These are phyloP conservation scores for Tephrocybe sp. DNA, from an alignment of 768 basidiomycete species.

Conservation along the genomic window DNA sequence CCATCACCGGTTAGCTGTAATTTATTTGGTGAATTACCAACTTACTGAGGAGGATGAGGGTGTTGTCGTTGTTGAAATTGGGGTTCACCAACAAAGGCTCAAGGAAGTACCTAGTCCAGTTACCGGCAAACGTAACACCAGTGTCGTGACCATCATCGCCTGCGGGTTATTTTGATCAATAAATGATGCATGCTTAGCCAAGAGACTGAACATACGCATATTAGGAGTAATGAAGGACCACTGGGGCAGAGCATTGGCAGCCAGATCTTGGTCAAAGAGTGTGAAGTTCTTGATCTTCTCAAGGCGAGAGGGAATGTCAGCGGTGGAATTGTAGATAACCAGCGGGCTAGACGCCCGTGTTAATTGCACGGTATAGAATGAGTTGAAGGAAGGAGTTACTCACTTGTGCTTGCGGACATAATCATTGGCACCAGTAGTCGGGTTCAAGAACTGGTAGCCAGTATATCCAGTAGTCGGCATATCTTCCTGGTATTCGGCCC, in stretches of 20 bases:
- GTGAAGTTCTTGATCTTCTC: conserved; percentile 59
- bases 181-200: not conserved
- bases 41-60: conserved; percentile 52
- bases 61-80: conserved; percentile 52
- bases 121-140: conserved; percentile 41
- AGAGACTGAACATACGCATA: conserved; percentile 24
- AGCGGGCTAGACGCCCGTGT: conserved; percentile 30
- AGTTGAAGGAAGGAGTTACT: conserved; percentile 3
- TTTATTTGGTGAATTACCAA: not conserved
- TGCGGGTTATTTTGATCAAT: conserved; percentile 10
- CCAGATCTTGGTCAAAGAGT: conserved; percentile 59
- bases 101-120: conserved; percentile 53
- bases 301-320: conserved; percentile 38
- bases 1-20: not conserved
- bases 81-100: conserved; percentile 46
- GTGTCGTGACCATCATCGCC: conserved; percentile 63
- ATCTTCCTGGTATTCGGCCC: conserved; percentile 63
- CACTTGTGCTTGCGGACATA: conserved; percentile 34
- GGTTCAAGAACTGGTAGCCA: conserved; percentile 34
- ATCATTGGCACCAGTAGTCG: conserved; percentile 22
- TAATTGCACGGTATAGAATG: not conserved
- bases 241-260: conserved; percentile 50
- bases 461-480: conserved; percentile 50
- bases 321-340: conserved; percentile 49
- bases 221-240: conserved; percentile 69